A percentile compares a stretch with the other conserved stretches of the same genome.
Conservation (phyloP, 2,329 filamentous ascomycete species). For the Paecilomyces sp. region DNA sequence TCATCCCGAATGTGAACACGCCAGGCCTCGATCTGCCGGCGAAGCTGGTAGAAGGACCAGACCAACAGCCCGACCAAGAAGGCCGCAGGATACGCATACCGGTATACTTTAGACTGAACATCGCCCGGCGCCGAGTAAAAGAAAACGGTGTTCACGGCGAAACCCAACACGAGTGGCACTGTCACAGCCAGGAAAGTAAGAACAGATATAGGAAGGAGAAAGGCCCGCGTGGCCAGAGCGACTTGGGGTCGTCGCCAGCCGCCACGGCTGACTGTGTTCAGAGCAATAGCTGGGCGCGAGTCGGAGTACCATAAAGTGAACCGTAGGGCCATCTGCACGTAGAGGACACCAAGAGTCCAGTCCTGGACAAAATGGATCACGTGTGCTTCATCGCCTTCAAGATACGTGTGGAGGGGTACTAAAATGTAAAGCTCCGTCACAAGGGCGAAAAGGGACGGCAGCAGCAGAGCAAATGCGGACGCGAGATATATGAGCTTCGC, state of each 20-base stretch:
- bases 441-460: slow-evolving; percentile 72
- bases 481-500: slow-evolving; percentile 67
- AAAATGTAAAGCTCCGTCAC: slow-evolving; percentile 83
- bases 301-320: slow-evolving; percentile 61
- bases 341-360: slow-evolving; percentile 89
- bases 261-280: slow-evolving; percentile 64
- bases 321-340: slow-evolving; percentile 71
- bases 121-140: slow-evolving; percentile 23
- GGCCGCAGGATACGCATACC: slow-evolving; percentile 67
- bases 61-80: slow-evolving; percentile 48
- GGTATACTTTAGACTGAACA: slow-evolving; percentile 43
- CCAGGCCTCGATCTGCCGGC: slow-evolving; percentile 64
- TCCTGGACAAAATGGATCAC: slow-evolving; percentile 78
- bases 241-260: slow-evolving; percentile 77
- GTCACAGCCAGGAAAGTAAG: slow-evolving; percentile 57
- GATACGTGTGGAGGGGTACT: slow-evolving; percentile 77
- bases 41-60: slow-evolving; percentile 29
- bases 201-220: slow-evolving; percentile 68
- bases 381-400: slow-evolving; percentile 34
- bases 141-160: slow-evolving; percentile 39
- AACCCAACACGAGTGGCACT: slow-evolving; percentile 56
- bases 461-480: slow-evolving; percentile 63
- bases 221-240: slow-evolving; percentile 70
- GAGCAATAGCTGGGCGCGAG: slow-evolving; percentile 65
- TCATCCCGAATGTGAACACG: slow-evolving; percentile 80